These are phyloP conservation scores for Lepidium didymum DNA, from an alignment of 345 rosid genomes.

Conservation along the genomic window DNA sequence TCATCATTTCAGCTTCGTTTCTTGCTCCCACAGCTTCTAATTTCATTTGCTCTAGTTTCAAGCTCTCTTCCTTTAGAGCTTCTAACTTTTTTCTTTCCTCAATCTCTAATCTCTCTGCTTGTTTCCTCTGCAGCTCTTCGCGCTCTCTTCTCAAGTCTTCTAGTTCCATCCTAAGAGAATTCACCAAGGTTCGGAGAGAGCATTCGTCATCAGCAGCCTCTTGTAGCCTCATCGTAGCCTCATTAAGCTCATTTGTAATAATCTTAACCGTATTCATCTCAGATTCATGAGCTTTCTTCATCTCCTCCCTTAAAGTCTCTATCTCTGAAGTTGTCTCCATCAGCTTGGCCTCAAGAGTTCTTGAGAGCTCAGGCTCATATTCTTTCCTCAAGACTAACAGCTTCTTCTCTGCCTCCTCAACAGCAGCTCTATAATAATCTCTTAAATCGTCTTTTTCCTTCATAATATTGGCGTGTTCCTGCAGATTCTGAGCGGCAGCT, in stretches of 20 bases:
- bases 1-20: conserved; percentile 48
- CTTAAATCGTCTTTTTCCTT: conserved; percentile 42
- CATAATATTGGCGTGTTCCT: conserved; percentile 35
- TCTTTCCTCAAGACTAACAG: conserved; percentile 35
- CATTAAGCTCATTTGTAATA: conserved; percentile 55
- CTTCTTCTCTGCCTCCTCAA: conserved; percentile 44
- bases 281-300: conserved; percentile 55
- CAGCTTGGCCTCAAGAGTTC: conserved; percentile 44
- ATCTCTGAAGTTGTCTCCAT: conserved; percentile 55
- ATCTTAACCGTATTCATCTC: conserved; percentile 37
- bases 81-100: conserved; percentile 8
- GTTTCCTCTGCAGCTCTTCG: conserved; percentile 24
- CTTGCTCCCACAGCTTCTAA: conserved; percentile 45
- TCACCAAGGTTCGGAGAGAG: conserved; percentile 40
- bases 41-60: conserved; percentile 31
- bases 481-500: conserved; percentile 42
- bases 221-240: conserved; percentile 62
- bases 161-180: conserved; percentile 40
- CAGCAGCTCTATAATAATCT: conserved; percentile 34
- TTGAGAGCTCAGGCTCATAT: conserved; percentile 43
- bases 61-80: conserved; percentile 22
- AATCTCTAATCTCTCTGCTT: conserved; percentile 28
- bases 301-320: conserved; percentile 50
- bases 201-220: conserved; percentile 56
- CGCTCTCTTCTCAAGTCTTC: conserved; percentile 47